phyloP scores from a whole-genome alignment of 768 basidiomycete species.

The Rhizopogon roseolus region DNA sequence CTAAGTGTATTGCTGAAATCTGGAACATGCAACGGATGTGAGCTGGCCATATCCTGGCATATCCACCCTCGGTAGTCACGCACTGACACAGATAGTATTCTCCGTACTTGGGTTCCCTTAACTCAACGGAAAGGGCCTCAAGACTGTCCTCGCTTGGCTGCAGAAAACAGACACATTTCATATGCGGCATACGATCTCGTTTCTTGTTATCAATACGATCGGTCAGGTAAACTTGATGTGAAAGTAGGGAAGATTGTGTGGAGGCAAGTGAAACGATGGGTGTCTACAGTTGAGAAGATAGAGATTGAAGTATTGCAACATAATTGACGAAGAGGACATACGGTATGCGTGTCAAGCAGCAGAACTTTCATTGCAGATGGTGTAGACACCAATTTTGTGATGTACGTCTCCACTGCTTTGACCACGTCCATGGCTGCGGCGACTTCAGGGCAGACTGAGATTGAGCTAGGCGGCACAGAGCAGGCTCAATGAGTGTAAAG shows the following conservation, averaged over 20 bases:
- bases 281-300: conserved; percentile 48
- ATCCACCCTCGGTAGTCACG: conserved; percentile 48
- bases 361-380: conserved; percentile 94
- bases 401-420: conserved; percentile 92
- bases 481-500: background rate
- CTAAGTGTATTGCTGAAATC: conserved; percentile 95
- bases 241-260: conserved; percentile 88
- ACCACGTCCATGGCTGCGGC: conserved; percentile 75
- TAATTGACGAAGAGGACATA: conserved; percentile 31
- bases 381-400: conserved; percentile 81
- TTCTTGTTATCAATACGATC: conserved; percentile 95
- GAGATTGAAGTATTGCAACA: background rate
- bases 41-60: conserved; percentile 14
- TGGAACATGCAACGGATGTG: conserved; percentile 26
- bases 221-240: conserved; percentile 96
- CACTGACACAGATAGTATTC: conserved; percentile 99
- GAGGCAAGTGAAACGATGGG: conserved; percentile 93
- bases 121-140: conserved; percentile 75
- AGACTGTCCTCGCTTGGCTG: conserved; percentile 80
- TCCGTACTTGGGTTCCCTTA: conserved; percentile 89
- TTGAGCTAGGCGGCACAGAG: background rate
- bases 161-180: conserved; percentile 96
- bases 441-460: too few relatives aligned
- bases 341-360: conserved; percentile 91
- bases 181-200: conserved; percentile 89